Evolutionary conservation across 768 basidiomycete genomes (phyloP), one percentile per base, ranked within the genome.

Genomic region (Psilocybe cubensis): DNA sequence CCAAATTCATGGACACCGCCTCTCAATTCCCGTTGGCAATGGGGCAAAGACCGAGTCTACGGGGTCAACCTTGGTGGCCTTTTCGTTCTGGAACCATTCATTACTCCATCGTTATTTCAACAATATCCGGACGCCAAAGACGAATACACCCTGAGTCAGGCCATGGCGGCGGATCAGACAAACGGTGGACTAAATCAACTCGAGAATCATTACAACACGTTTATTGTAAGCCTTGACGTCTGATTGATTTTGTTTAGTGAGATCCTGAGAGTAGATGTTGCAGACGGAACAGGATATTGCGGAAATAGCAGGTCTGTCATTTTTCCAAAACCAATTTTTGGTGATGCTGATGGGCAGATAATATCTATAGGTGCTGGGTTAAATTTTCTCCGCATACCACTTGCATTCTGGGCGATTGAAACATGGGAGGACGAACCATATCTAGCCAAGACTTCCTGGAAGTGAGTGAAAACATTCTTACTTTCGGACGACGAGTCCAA

Each of bases 221-320:
- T 92, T 72, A 86, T 94, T 62, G 87, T 91, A 67, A 66, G 87
- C 76, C 28, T 17, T 28, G 20, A 18, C n/a, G 17, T 47, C 28
- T 14, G 18, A 31, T 23, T 3, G 23, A 38, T 17, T 17, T 31
- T 52, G n/a, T n/a, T 24, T 50, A 21, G 33, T 33, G 14, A 14
- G 28, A 18, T 45, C 35, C n/a, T 35, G 21, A 10, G 38, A 24
- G 35, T 6, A 35, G n/a, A 21, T 33, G 21, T 33, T 18, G 9
- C 70, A 92, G 89, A 94, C 91, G 53, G 92, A 95, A 69, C 76
- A 89, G 69, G 92, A 95, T 72, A 86, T 94, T 54, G 92, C 92
- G 21, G 77, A 87, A 69, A 94, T 96, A 60, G 91, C 93, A 57
- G 87, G 76, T 73, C 51, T 27, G 62, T 50, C 18, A 20, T 38